A percentile compares a stretch with the other conserved stretches of the same genome.
phyloP scores from a whole-genome alignment of 371 early-diverging fungal species.

The Apophysomyces sp. region DNA sequence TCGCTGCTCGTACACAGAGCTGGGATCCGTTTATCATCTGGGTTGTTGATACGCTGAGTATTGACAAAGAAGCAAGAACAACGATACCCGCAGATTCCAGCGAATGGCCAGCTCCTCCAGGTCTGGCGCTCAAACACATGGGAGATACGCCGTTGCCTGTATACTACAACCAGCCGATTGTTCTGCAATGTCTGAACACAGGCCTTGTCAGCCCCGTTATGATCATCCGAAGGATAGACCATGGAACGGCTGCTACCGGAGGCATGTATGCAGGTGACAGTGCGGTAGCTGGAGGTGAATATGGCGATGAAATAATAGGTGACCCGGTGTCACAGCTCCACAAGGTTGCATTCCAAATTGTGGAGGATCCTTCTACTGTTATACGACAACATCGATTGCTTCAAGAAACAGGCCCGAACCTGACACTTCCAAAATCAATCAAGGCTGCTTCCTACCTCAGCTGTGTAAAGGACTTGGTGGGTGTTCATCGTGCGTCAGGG shows the following conservation, averaged over 20 bases:
- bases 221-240: conserved; percentile 75
- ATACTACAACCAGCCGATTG: conserved; percentile 76
- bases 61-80: conserved; percentile 26
- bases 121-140: conserved; percentile 53
- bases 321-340: conserved; percentile 84
- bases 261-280: conserved; percentile 22
- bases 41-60: conserved; percentile 59
- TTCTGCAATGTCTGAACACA: conserved; percentile 73
- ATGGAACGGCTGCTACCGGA: conserved; percentile 66
- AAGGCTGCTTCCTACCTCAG: conserved; percentile 17
- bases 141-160: conserved; percentile 54
- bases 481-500: conserved; percentile 10
- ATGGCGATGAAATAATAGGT: conserved; percentile 38
- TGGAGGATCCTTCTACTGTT: conserved; percentile 25
- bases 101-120: conserved; percentile 56
- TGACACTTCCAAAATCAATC: conserved; percentile 1
- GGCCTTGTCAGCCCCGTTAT: conserved; percentile 75
- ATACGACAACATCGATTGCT: neutral
- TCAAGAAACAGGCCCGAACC: neutral
- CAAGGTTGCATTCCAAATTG: conserved; percentile 82
- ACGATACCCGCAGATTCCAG: conserved; percentile 5
- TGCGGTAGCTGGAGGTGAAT: conserved; percentile 35
- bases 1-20: conserved; percentile 62
- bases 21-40: conserved; percentile 86
- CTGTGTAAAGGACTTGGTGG: conserved; percentile 27